Evolutionary conservation across 257 asterid genomes (phyloP).

Genomic region (Solanum bukasovii): DNA sequence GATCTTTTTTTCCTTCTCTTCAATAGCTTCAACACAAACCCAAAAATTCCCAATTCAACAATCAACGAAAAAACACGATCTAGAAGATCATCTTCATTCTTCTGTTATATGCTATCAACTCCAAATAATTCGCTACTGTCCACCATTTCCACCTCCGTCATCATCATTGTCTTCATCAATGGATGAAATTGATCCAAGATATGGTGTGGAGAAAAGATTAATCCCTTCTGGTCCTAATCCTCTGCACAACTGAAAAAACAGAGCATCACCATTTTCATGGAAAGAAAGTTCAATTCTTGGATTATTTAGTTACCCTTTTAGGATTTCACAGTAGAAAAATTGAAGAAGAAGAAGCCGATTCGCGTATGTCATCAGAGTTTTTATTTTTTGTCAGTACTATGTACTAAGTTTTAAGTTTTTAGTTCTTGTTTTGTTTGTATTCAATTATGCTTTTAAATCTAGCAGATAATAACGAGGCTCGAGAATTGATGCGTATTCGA

Average conservation of each 20-base stretch:
- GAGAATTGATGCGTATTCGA: too few species aligned
- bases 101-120: constrained; percentile 21
- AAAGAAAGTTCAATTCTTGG: background rate
- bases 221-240: constrained; percentile 97
- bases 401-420: too few species aligned
- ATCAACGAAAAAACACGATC: background rate
- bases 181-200: constrained; percentile 67
- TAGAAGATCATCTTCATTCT: background rate
- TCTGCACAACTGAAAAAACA: constrained; percentile 47
- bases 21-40: background rate
- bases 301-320: too few species aligned
- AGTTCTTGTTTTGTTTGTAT: too few species aligned
- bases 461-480: too few species aligned
- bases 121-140: constrained; percentile 49
- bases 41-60: background rate
- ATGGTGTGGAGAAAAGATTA: constrained; percentile 67
- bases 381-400: too few species aligned
- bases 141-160: constrained; percentile 25
- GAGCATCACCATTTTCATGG: background rate
- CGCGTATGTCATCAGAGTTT: too few species aligned
- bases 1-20: background rate
- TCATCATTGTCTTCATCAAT: constrained; percentile 3
- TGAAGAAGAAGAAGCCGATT: too few species aligned
- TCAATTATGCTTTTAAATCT: too few species aligned
- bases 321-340: too few species aligned